phyloP scores from a whole-genome alignment of 2,329 filamentous ascomycete genomes.

The Diaporthe vexans region DNA sequence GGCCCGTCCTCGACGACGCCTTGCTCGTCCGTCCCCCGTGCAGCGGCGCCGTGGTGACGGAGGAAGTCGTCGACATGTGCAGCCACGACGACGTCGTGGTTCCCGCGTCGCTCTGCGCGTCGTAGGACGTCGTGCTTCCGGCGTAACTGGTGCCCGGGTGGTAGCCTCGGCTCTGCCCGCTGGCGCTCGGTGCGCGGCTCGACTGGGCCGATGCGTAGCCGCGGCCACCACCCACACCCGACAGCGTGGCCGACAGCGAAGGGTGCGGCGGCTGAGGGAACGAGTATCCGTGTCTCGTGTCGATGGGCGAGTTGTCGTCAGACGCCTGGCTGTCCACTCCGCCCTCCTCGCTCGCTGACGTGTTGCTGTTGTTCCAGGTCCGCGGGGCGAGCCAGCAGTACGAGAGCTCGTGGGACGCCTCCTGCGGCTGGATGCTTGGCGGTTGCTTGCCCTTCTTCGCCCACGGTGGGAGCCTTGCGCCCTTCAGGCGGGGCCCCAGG shows the following conservation, averaged over 20 bases:
- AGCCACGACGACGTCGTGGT: constrained; percentile 32
- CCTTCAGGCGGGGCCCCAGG: constrained; percentile 66
- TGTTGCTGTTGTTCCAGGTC: constrained; percentile 55
- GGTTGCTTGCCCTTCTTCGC: constrained; percentile 48
- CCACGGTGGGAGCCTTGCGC: constrained; percentile 69
- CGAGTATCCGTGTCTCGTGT: constrained; percentile 37
- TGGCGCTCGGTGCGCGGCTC: constrained; percentile 42
- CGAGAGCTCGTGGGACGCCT: constrained; percentile 63
- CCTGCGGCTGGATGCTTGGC: constrained; percentile 42
- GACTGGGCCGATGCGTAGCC: constrained; percentile 42
- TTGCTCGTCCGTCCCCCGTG: constrained; percentile 32
- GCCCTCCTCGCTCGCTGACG: constrained; percentile 42
- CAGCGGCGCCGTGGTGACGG: constrained; percentile 29
- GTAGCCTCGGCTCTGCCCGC: constrained; percentile 6
- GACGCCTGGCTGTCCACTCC: constrained; percentile 18
- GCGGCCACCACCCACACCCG: constrained; percentile 17
- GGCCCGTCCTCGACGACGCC: constrained; percentile 29
- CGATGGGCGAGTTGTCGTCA: constrained; percentile 19
- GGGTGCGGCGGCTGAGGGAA: constrained; percentile 47
- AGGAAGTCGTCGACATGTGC: constrained; percentile 16
- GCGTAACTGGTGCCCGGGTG: constrained; percentile 43
- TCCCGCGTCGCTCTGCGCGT: constrained; percentile 26
- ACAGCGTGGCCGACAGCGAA: neutral
- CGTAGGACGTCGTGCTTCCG: constrained; percentile 47
- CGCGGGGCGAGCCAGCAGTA: constrained; percentile 65